Evolutionary conservation across 192 early-diverging fungal species (phyloP), one percentile per base, ranked within the genome.

Genomic region (Umbelopsis sp.): DNA sequence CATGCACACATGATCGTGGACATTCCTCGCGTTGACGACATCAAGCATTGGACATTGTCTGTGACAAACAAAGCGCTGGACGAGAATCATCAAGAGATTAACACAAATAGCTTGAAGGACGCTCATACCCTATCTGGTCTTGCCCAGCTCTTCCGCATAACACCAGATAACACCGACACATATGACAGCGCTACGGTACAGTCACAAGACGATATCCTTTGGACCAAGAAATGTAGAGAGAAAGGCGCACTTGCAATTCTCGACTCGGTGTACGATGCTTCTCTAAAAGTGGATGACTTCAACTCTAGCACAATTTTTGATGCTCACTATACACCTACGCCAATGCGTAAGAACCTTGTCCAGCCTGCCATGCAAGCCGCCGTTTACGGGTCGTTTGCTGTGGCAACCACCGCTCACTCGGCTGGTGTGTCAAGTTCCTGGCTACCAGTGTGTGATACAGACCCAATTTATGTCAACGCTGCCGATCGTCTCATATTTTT

Each of bases 401-500:
- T 62, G 10, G 31, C 25, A 5, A 34, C 16, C 31, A 32, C 56
- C 17, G 56, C 56, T 34, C 56, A 62, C 20, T 62, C 56, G 16
- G 56, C 56, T 32, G 56, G 56, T 31, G 56, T 62, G 6, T 62
- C 56, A 32, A 29, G 12, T 0, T 36, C 56, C 14, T 62, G 56
- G 56, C 8, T 62, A 31, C 56, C 56, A 14, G 56, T 62, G 29
- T 62, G 56, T 7, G 56, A 62, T 36, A 71, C 45, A 14, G 65
- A 76, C 54, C 22, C 47, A 45, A 62, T 41, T 21, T 76, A 47
- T 71, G 53, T 71, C 31, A 65, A 32, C 32, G 31, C 31, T 24
- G 32, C 72, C 22, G 71, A 78, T 53, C 45, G 76, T 9, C 49
- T 68, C 25, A 78, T 78, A 34, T 78, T 78, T 24, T 78, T 73